Evolutionary conservation across 441 rosid genomes (phyloP).

Genomic region (Gossypium gossypioides): DNA sequence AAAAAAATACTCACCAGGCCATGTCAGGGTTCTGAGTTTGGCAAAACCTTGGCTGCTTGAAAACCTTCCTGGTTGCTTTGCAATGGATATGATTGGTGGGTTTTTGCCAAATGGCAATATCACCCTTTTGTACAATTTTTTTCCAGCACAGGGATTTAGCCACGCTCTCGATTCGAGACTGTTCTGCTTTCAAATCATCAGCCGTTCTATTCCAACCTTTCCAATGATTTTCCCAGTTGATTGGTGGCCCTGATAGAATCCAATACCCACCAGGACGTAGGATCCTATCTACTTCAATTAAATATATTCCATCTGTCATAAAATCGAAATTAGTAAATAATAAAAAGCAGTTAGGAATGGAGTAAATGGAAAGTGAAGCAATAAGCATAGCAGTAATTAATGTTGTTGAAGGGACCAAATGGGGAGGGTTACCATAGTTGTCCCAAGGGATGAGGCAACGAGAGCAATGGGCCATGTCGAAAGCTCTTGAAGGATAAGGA

Average conservation of each 20-base stretch:
- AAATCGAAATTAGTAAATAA: not conserved
- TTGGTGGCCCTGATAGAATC: constrained; percentile 64
- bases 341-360: too few species aligned
- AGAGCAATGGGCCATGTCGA: constrained; percentile 69
- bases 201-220: constrained; percentile 51
- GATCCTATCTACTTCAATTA: constrained; percentile 54
- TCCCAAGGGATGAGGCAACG: constrained; percentile 77
- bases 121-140: constrained; percentile 38
- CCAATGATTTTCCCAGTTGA: constrained; percentile 50
- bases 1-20: constrained; percentile 33
- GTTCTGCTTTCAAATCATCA: constrained; percentile 40
- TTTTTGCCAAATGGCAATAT: constrained; percentile 62
- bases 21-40: constrained; percentile 37
- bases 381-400: too few species aligned
- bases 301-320: constrained; percentile 41
- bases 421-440: constrained; percentile 23
- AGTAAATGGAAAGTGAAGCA: too few species aligned
- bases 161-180: constrained; percentile 32
- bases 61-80: constrained; percentile 27
- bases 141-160: constrained; percentile 62
- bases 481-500: constrained; percentile 61
- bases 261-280: constrained; percentile 65
- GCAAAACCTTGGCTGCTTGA: constrained; percentile 46
- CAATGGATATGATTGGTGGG: constrained; percentile 56
- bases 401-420: not conserved